These are phyloP conservation scores for Alternaria sp. DNA, from an alignment of 2,329 filamentous ascomycete genomes.

Conservation along the genomic window DNA sequence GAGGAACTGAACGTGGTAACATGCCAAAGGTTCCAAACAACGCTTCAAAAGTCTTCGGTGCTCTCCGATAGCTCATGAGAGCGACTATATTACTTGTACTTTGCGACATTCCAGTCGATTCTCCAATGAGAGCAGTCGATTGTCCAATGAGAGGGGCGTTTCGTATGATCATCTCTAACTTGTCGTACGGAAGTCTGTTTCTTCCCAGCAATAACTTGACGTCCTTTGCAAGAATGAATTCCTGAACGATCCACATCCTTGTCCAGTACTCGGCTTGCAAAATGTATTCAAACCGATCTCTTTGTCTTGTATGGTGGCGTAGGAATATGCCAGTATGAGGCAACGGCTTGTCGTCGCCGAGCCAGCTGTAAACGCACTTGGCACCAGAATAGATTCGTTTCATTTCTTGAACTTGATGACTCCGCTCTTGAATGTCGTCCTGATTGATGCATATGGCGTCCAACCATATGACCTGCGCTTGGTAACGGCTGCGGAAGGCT, in stretches of 20 bases:
- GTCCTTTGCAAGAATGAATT: not conserved
- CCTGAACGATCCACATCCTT: not conserved
- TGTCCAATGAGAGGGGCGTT: no score
- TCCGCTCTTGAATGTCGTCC: not conserved
- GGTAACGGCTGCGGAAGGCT: not conserved
- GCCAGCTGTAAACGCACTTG: not conserved
- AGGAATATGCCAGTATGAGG: not conserved
- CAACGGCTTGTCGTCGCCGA: not conserved
- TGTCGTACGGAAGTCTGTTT: not conserved
- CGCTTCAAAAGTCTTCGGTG: no score
- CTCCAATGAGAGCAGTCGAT: no score
- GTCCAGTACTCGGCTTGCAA: not conserved
- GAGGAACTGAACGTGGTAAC: not conserved
- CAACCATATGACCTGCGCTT: not conserved
- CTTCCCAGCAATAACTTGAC: not conserved
- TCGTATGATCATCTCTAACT: not conserved
- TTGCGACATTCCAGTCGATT: no score
- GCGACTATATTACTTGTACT: no score
- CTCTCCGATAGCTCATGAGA: no score
- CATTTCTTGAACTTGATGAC: not conserved
- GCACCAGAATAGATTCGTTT: not conserved
- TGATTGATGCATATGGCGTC: not conserved
- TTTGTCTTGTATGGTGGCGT: not conserved
- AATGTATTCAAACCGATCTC: not conserved
- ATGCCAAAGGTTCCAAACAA: not conserved